Evolutionary conservation across 371 early-diverging fungal species (phyloP).

Genomic region (Lichtheimia hyalospora): DNA sequence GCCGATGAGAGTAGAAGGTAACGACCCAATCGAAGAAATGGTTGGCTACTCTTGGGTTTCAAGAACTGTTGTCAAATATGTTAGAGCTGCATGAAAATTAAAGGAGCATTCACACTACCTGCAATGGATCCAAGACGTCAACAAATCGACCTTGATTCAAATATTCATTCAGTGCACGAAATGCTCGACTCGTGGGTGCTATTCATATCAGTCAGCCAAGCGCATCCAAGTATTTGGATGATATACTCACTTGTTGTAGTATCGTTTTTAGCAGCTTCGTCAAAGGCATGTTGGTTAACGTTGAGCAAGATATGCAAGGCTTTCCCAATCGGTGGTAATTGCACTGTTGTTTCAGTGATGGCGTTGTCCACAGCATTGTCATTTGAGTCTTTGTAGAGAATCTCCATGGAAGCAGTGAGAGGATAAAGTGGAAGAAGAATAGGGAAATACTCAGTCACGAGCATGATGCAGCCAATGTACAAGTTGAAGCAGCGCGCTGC

Average conservation of each 20-base stretch:
- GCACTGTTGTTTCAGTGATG: slow-evolving; percentile 2
- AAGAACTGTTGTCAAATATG: slow-evolving; percentile 1
- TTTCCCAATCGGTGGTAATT: slow-evolving; percentile 2
- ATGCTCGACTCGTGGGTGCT: slow-evolving; percentile 3
- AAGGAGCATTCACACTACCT: background rate
- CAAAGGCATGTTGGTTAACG: slow-evolving; percentile 1
- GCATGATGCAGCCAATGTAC: too few species aligned
- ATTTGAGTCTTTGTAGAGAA: too few species aligned
- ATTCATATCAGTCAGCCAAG: background rate
- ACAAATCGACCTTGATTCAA: background rate
- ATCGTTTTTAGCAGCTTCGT: background rate
- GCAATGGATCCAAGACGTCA: slow-evolving; percentile 7
- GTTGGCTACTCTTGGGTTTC: slow-evolving; percentile 5
- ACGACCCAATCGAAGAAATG: slow-evolving; percentile 3
- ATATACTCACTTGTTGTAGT: background rate
- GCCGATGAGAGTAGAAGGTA: background rate
- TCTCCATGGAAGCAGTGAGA: too few species aligned
- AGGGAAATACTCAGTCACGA: too few species aligned
- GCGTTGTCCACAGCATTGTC: too few species aligned
- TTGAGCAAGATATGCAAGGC: slow-evolving; percentile 6
- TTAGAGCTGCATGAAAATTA: too few species aligned
- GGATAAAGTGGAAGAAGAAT: too few species aligned
- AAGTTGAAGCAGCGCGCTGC: too few species aligned
- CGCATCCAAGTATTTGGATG: background rate
- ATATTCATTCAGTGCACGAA: slow-evolving; percentile 2